Base-by-base conservation (phyloP, 1,284 basidiomycete genomes). In the Austropuccinia psidii region DNA sequence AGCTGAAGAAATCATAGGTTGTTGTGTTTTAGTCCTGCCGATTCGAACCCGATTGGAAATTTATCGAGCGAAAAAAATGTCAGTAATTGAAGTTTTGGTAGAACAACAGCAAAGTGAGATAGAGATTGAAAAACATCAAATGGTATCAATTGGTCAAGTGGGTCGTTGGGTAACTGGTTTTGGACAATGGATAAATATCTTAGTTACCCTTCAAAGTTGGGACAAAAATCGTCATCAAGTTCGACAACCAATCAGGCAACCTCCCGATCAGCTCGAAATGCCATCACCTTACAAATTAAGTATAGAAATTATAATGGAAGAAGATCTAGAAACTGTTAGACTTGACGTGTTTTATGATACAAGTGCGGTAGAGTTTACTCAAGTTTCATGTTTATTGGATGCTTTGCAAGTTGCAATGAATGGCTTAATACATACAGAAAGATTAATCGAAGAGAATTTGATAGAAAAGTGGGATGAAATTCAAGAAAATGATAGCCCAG, bases 11-110 rank as follows among this genome's bases (percentile, higher is more conserved):
- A 54, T 78, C 27, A 76, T 76, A 35, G 77, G 77, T 4, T 77
- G 77, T 5, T 78, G 77, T 66, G 77, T 77, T 8, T 77, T 76
- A 4, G 77, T 78, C 17, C 60, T 77, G 0, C 77, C 77, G 1
- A 76, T 76, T 8, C 74, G 76, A 1, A 57, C 75, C 39, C 66
- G 29, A 15, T 68, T 75, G 24, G 45, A 57, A 24, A 49, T 21
- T 27, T 4, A 17, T 13, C 6, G 55, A 33, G 52, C 54, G 21
- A 31, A 50, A 17, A 15, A 43, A 11, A 21, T 52, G 21, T 43
- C 31, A 37, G 13, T 55, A 11, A 33, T 68, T 33, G 66, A 68
- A 45, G 66, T 27, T 8, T 27, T 68, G 21, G 15, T 27, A 11
- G 21, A 65, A 27, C 60, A 77, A 24, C 61, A 73, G 4, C 5